A percentile compares a stretch with the other conserved stretches of the same genome.
phyloP scores from a whole-genome alignment of 163 green algal species.

The Scenedesmus sp. region DNA sequence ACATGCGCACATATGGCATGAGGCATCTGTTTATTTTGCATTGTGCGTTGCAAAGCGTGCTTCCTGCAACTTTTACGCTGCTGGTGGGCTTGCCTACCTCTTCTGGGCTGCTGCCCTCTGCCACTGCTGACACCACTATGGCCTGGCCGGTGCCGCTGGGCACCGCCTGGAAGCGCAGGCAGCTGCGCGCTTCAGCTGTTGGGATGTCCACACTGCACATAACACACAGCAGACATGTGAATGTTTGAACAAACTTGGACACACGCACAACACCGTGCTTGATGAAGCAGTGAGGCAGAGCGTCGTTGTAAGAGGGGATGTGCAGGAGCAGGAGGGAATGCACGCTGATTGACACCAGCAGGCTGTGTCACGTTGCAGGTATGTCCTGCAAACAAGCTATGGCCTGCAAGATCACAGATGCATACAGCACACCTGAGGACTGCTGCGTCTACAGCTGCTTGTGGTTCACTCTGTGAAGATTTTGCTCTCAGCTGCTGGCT shows the following conservation, averaged over 20 bases:
- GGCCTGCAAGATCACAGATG: background rate
- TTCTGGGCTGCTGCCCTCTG: slow-evolving; percentile 22
- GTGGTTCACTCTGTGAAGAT: background rate
- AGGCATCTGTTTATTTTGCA: too few species aligned
- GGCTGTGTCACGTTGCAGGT: too few species aligned
- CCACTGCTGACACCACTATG: slow-evolving; percentile 26
- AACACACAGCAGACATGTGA: background rate
- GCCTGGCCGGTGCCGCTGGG: slow-evolving; percentile 32
- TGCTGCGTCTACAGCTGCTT: background rate
- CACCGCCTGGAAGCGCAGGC: slow-evolving; percentile 23
- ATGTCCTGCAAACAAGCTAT: background rate
- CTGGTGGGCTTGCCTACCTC: background rate
- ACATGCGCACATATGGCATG: too few species aligned
- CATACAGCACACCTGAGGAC: background rate
- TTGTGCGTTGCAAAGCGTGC: too few species aligned
- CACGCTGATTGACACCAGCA: too few species aligned
- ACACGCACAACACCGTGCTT: too few species aligned
- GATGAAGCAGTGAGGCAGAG: too few species aligned
- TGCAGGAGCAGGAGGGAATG: too few species aligned
- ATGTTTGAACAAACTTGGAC: too few species aligned
- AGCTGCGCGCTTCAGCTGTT: slow-evolving; percentile 16
- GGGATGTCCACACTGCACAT: slow-evolving; percentile 10
- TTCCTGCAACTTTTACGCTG: background rate
- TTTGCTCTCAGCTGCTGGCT: background rate
- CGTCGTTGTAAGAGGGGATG: too few species aligned